Conservation (phyloP, 371 early-diverging fungal genomes). For the Entomophthora muscae region DNA sequence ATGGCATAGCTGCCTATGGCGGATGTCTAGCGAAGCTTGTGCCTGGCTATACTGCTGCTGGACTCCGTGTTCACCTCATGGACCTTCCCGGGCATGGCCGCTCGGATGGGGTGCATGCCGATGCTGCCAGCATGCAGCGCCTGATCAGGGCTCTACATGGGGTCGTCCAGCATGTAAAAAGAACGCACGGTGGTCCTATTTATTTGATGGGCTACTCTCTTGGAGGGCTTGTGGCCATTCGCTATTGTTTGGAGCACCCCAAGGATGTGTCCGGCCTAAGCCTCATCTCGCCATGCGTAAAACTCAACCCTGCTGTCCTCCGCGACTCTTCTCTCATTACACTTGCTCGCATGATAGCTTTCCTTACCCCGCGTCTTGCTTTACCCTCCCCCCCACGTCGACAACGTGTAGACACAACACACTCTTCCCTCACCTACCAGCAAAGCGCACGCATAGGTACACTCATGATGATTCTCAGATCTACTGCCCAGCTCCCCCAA, state of each 20-base stretch:
- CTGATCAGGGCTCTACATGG: neutral
- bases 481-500: neutral
- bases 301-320: neutral
- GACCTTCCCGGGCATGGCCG: conserved; percentile 3
- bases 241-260: conserved; percentile 1
- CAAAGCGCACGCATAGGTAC: conserved; percentile 1
- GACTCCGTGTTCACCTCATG: neutral
- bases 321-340: neutral
- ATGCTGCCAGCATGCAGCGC: neutral
- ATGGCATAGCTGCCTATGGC: conserved; percentile 2
- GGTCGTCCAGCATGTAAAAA: neutral
- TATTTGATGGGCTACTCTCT: conserved; percentile 2
- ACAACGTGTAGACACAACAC: neutral
- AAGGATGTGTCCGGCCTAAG: neutral
- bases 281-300: conserved; percentile 4
- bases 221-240: neutral
- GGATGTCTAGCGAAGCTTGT: neutral
- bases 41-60: neutral
- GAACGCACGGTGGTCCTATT: neutral
- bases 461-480: neutral
- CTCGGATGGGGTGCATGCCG: conserved; percentile 1
- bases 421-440: neutral
- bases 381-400: neutral
- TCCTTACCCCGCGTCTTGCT: neutral
- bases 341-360: neutral